These are phyloP conservation scores for Schizophyllum amplum DNA, from an alignment of 1,284 basidiomycete genomes.

Conservation along the genomic window DNA sequence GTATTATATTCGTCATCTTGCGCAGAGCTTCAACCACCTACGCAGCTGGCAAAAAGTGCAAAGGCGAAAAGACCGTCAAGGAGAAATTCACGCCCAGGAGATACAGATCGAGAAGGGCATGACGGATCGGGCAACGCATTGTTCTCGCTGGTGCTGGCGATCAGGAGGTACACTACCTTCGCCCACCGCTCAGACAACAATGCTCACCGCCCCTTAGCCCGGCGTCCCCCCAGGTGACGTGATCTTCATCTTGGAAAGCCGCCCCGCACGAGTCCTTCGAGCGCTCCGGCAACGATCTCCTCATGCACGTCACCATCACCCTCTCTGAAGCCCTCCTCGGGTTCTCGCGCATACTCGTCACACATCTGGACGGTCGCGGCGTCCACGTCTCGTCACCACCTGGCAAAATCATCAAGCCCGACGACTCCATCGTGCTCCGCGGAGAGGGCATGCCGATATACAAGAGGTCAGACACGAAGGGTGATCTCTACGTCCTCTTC, in stretches of 20 bases:
- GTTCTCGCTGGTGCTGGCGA: constrained; percentile 88
- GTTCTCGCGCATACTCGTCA: constrained; percentile 80
- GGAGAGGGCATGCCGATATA: constrained; percentile 85
- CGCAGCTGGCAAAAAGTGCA: constrained; percentile 90
- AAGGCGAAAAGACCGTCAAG: constrained; percentile 77
- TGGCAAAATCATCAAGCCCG: constrained; percentile 70
- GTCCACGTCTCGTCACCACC: constrained; percentile 66
- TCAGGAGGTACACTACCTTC: constrained; percentile 52
- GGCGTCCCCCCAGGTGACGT: constrained; percentile 81
- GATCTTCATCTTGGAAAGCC: constrained; percentile 75
- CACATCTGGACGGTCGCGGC: constrained; percentile 86
- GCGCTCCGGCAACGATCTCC: constrained; percentile 70
- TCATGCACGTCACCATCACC: constrained; percentile 73
- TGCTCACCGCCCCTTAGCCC: constrained; percentile 41
- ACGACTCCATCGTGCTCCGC: constrained; percentile 64
- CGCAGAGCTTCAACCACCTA: constrained; percentile 21
- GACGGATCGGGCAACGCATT: constrained; percentile 77
- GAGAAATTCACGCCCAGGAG: constrained; percentile 85
- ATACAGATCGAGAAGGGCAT: constrained; percentile 88
- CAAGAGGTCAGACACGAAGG: constrained; percentile 59
- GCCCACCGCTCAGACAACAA: neutral
- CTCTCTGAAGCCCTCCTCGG: constrained; percentile 91
- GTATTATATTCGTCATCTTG: constrained; percentile 13
- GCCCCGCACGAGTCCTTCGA: constrained; percentile 72
- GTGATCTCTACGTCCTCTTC: constrained; percentile 77